Evolutionary conservation across 2,329 filamentous ascomycete species (phyloP).

Genomic region (Paradendryphiella salina): DNA sequence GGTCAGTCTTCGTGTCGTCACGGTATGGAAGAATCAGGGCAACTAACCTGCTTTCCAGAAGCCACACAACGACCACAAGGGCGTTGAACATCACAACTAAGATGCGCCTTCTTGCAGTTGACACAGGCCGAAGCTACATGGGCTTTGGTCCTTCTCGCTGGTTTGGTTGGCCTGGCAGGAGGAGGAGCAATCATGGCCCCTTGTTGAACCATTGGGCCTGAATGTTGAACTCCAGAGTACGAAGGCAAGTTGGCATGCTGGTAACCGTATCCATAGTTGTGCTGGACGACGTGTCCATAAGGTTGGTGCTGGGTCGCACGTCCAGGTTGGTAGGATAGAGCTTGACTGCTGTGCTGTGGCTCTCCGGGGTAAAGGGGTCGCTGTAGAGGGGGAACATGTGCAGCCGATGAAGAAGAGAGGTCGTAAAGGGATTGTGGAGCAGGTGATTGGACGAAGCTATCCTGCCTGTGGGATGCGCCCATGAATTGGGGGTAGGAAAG

Average conservation of each 20-base stretch:
- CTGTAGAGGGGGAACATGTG: conserved; percentile 27
- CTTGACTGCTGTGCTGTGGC: conserved; percentile 27
- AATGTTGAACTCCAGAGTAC: conserved; percentile 34
- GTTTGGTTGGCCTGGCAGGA: conserved; percentile 37
- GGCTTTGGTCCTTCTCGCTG: conserved; percentile 63
- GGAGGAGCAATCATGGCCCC: conserved; percentile 40
- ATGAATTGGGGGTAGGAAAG: conserved; percentile 33
- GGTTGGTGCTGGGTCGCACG: conserved; percentile 31
- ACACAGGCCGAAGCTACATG: conserved; percentile 85
- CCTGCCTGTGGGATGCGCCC: conserved; percentile 29
- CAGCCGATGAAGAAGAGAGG: conserved; percentile 26
- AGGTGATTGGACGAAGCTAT: conserved; percentile 33
- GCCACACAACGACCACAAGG: conserved; percentile 77
- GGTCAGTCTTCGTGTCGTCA: conserved; percentile 3
- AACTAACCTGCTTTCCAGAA: conserved; percentile 69
- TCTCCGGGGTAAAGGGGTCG: conserved; percentile 41
- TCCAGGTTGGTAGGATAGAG: conserved; percentile 33
- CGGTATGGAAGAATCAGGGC: not conserved
- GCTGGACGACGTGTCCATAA: conserved; percentile 31
- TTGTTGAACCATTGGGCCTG: conserved; percentile 39
- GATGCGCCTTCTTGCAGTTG: conserved; percentile 82
- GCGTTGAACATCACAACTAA: conserved; percentile 68
- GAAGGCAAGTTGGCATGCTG: conserved; percentile 26
- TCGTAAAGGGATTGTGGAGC: conserved; percentile 33
- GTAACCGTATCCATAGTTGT: conserved; percentile 41